phyloP scores from a whole-genome alignment of 2,329 filamentous ascomycete genomes.

The Parasarocladium wereldwijsianum region DNA sequence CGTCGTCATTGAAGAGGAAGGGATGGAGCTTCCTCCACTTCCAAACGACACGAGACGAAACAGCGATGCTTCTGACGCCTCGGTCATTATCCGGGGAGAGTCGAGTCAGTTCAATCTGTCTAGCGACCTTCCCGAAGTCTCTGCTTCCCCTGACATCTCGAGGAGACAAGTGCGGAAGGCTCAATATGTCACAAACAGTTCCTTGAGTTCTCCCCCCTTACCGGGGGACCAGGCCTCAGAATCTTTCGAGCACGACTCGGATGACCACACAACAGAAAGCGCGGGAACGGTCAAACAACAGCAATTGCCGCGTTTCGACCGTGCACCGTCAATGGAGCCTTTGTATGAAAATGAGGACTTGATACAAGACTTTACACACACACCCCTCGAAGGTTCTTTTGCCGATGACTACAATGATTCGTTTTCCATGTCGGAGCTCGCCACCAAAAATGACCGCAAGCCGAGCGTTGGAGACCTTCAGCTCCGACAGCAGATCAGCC shows the following conservation, averaged over 20 bases:
- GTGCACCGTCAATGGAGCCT: slow-evolving; percentile 24
- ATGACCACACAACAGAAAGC: slow-evolving; percentile 19
- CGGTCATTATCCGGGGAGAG: slow-evolving; percentile 21
- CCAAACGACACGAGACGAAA: slow-evolving; percentile 14
- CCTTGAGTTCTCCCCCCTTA: slow-evolving; percentile 32
- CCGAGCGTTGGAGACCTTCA: slow-evolving; percentile 43
- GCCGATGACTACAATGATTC: slow-evolving; percentile 32
- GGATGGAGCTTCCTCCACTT: slow-evolving; percentile 20
- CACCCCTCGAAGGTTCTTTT: slow-evolving; percentile 27
- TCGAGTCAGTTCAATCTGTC: slow-evolving; percentile 24
- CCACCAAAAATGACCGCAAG: slow-evolving; percentile 11
- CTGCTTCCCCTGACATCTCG: slow-evolving; percentile 23
- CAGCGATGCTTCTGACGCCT: slow-evolving; percentile 21
- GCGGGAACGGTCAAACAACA: no score
- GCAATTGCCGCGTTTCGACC: no score
- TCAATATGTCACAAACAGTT: slow-evolving; percentile 22
- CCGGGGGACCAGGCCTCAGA: slow-evolving; percentile 8
- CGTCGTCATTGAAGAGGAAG: no score
- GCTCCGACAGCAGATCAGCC: slow-evolving; percentile 65
- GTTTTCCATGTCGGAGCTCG: slow-evolving; percentile 16
- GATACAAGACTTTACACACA: slow-evolving; percentile 20
- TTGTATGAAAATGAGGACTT: slow-evolving; percentile 25
- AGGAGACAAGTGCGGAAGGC: slow-evolving; percentile 16
- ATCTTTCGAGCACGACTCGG: slow-evolving; percentile 26
- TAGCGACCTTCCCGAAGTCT: slow-evolving; percentile 28